Percentiles rank a stretch among this genome's conserved stretches.
Evolutionary conservation across 352 stramenopile genomes (phyloP).

Genomic region (Phytopythium chamaehyphon): DNA sequence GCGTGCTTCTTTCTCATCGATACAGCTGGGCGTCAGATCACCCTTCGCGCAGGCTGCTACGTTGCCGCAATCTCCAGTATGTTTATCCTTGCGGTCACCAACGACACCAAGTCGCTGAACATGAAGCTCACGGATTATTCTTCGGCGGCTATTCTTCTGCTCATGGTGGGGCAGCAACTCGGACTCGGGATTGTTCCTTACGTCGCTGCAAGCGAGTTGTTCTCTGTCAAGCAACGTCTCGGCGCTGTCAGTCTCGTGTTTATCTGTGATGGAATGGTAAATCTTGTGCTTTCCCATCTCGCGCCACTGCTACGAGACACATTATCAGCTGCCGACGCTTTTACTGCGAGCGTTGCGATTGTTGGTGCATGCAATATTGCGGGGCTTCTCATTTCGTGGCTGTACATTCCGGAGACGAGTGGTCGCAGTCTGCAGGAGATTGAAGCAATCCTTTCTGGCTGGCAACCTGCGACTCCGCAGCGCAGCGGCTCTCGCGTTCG

Average conservation of each 20-base stretch:
- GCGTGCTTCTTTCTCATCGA: slow-evolving; percentile 69
- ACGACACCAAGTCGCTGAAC: slow-evolving; percentile 12
- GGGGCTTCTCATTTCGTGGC: slow-evolving; percentile 43
- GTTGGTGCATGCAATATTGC: slow-evolving; percentile 48
- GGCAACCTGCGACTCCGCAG: slow-evolving; percentile 63
- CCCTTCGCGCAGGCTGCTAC: slow-evolving; percentile 57
- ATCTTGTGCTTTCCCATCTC: slow-evolving; percentile 31
- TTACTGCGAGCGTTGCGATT: slow-evolving; percentile 31
- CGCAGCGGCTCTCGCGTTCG: slow-evolving; percentile 42
- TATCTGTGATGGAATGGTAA: slow-evolving; percentile 50
- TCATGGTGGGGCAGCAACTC: slow-evolving; percentile 61
- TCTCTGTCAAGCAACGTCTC: slow-evolving; percentile 58
- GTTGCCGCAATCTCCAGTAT: slow-evolving; percentile 40
- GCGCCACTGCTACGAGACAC: slow-evolving; percentile 30
- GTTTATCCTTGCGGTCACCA: slow-evolving; percentile 33
- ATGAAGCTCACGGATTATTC: slow-evolving; percentile 48
- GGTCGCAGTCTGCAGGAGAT: slow-evolving; percentile 76
- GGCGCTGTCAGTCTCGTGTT: slow-evolving; percentile 62
- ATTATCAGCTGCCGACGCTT: slow-evolving; percentile 28
- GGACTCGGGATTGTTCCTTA: slow-evolving; percentile 54
- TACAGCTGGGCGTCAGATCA: slow-evolving; percentile 39
- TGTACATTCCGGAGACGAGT: slow-evolving; percentile 76
- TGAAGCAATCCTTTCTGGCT: slow-evolving; percentile 70
- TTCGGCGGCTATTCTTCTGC: slow-evolving; percentile 56
- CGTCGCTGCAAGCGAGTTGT: slow-evolving; percentile 66